A percentile compares a stretch with the other conserved stretches of the same genome.
Conservation (phyloP, 1,284 basidiomycete genomes). For the Moesziomyces sp. region DNA sequence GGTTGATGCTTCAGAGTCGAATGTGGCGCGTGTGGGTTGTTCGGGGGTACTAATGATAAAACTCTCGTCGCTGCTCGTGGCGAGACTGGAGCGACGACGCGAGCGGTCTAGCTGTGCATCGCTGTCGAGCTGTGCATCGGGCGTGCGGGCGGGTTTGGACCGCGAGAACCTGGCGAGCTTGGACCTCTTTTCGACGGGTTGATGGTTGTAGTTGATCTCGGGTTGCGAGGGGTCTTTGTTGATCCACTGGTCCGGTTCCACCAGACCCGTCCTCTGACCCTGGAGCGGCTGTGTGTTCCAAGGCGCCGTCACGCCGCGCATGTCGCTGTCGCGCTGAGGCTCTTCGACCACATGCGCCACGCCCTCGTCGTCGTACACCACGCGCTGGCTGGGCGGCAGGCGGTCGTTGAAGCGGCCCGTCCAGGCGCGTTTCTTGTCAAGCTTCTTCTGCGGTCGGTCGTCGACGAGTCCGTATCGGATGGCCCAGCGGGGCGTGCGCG, state of each 20-base stretch:
- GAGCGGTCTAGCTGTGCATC: too few relatives aligned
- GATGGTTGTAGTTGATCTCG: conserved; percentile 1
- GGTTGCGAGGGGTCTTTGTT: conserved; percentile 16
- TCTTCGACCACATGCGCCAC: conserved; percentile 33
- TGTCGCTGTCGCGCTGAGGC: neutral
- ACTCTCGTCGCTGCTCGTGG: neutral
- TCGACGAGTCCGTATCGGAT: conserved; percentile 55
- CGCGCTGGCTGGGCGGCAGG: conserved; percentile 25
- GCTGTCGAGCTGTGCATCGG: neutral
- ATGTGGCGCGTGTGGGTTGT: conserved; percentile 4
- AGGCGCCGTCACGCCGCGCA: conserved; percentile 1
- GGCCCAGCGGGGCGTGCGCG: conserved; percentile 58
- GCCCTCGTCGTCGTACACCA: conserved; percentile 55
- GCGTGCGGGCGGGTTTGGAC: neutral
- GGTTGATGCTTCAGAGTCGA: neutral
- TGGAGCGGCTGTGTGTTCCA: conserved; percentile 5
- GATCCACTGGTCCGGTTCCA: conserved; percentile 37
- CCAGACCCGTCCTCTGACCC: conserved; percentile 20
- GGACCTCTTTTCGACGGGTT: conserved; percentile 2
- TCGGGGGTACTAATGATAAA: conserved; percentile 13
- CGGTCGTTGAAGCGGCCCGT: conserved; percentile 47
- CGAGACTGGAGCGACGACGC: neutral
- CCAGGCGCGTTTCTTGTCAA: conserved; percentile 49
- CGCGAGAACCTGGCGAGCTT: conserved; percentile 10
- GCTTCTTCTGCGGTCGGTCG: conserved; percentile 33